phyloP scores from a whole-genome alignment of 2,329 filamentous ascomycete species.

The Epichloe amarillans region DNA sequence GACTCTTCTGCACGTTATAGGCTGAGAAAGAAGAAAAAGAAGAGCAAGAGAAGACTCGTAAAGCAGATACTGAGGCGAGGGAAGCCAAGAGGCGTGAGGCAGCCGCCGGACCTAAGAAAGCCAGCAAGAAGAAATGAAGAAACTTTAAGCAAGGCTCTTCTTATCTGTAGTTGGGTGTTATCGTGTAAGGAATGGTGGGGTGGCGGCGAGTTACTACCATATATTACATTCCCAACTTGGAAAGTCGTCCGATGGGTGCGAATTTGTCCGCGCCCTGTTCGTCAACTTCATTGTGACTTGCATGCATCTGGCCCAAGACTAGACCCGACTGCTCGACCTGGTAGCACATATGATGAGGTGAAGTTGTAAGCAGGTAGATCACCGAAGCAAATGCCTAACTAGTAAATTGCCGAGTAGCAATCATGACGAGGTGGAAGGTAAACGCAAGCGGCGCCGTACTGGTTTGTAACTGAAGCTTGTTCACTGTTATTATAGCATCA shows the following conservation, averaged over 20 bases:
- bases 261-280: background rate
- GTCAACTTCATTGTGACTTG: too few relatives aligned
- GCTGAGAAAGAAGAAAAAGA: constrained; percentile 46
- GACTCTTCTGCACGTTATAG: constrained; percentile 19
- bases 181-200: background rate
- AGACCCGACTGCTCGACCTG: too few relatives aligned
- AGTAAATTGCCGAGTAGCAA: too few relatives aligned
- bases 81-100: constrained; percentile 44
- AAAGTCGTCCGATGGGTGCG: background rate
- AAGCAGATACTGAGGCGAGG: constrained; percentile 37
- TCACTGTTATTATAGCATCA: too few relatives aligned
- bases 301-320: too few relatives aligned
- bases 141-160: background rate
- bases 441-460: too few relatives aligned
- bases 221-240: background rate
- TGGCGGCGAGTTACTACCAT: background rate
- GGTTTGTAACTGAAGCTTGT: too few relatives aligned
- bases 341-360: too few relatives aligned
- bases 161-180: background rate
- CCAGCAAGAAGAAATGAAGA: constrained; percentile 31
- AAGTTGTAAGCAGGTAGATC: too few relatives aligned
- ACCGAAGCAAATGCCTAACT: too few relatives aligned
- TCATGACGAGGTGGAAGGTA: too few relatives aligned
- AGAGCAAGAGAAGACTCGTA: constrained; percentile 33
- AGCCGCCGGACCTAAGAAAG: constrained; percentile 36